Conservation (phyloP, 495 filamentous ascomycete species). For the Podospora anserina region DNA sequence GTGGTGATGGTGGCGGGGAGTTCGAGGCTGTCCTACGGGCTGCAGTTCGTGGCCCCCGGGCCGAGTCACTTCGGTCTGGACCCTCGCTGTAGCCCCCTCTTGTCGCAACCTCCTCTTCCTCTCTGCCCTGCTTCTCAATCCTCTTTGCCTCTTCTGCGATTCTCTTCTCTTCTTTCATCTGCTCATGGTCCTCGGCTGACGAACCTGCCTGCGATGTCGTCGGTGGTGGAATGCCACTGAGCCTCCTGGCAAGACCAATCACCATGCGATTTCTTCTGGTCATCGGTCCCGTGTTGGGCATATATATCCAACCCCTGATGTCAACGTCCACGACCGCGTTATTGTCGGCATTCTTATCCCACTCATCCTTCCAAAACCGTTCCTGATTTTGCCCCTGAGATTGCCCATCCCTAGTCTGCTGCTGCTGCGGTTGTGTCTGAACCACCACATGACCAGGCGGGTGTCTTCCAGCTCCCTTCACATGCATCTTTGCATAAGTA, state of each 20-base stretch:
- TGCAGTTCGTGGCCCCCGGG: conserved; percentile 5
- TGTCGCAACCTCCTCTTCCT: conserved; percentile 66
- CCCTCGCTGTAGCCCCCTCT: conserved; percentile 55
- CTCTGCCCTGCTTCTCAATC: conserved; percentile 66
- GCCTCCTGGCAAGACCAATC: conserved; percentile 73
- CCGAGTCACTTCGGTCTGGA: conserved; percentile 36
- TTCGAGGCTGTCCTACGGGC: conserved; percentile 20
- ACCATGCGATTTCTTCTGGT: conserved; percentile 80
- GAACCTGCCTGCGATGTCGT: conserved; percentile 21
- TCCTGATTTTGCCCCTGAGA: conserved; percentile 45
- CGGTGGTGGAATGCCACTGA: conserved; percentile 81
- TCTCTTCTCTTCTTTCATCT: conserved; percentile 53
- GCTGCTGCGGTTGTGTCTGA: not conserved
- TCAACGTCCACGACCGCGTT: conserved; percentile 88
- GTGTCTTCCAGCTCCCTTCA: conserved; percentile 35
- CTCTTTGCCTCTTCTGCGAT: conserved; percentile 69
- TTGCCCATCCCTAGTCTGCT: conserved; percentile 10
- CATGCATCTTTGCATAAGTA: conserved; percentile 74
- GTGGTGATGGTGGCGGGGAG: conserved; percentile 36
- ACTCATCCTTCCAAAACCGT: conserved; percentile 67
- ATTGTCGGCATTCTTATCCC: conserved; percentile 68
- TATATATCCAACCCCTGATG: conserved; percentile 90
- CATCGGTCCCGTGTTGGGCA: conserved; percentile 81
- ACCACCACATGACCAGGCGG: conserved; percentile 12
- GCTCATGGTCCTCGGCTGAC: conserved; percentile 38